Conservation (phyloP, 2,329 filamentous ascomycete genomes). For the Grosmannia clavigera region DNA sequence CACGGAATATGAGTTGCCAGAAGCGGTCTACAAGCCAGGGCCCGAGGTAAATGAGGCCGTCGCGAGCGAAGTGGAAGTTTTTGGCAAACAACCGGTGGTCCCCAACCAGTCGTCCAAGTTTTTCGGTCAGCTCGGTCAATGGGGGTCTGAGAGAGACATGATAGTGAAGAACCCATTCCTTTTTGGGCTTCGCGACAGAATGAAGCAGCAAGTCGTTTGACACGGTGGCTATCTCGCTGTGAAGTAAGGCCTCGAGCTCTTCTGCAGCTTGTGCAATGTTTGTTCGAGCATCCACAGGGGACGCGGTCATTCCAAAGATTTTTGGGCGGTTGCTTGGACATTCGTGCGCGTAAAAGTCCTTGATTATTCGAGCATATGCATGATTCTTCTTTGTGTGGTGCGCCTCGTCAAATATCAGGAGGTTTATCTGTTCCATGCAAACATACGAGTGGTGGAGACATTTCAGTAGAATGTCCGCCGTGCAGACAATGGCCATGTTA, state of each 20-base stretch:
- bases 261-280: constrained; percentile 58
- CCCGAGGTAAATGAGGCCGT: constrained; percentile 56
- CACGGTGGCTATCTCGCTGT: constrained; percentile 72
- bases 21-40: constrained; percentile 74
- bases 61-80: constrained; percentile 45
- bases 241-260: constrained; percentile 64
- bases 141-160: constrained; percentile 33
- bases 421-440: constrained; percentile 69
- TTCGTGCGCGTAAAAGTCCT: constrained; percentile 61
- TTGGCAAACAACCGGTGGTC: constrained; percentile 35
- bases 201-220: constrained; percentile 41
- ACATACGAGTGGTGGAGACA: constrained; percentile 72
- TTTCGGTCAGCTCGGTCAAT: constrained; percentile 51
- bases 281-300: constrained; percentile 73
- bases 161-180: constrained; percentile 46
- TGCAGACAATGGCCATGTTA: constrained; percentile 83
- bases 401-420: constrained; percentile 90
- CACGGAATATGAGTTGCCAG: constrained; percentile 59
- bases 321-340: constrained; percentile 45
- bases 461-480: constrained; percentile 72
- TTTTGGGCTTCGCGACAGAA: constrained; percentile 44
- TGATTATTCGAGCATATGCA: constrained; percentile 79
- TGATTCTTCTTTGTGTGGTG: constrained; percentile 95
- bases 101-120: constrained; percentile 34
- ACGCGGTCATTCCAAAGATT: constrained; percentile 94